Base-by-base conservation (phyloP, 352 stramenopile species). In the Phytophthora ramorum region DNA sequence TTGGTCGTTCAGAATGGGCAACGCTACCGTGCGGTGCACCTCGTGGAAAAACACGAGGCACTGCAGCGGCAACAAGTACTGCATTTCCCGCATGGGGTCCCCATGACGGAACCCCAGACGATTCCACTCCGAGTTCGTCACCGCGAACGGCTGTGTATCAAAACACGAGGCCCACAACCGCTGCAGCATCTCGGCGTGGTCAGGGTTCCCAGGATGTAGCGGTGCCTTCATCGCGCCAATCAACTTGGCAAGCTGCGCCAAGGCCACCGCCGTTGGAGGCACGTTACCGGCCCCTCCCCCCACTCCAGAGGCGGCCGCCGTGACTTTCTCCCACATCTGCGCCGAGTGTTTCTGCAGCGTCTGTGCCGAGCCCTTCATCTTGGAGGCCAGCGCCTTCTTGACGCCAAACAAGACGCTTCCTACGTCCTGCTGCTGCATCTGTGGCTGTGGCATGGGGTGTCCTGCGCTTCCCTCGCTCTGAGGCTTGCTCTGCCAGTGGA, bases 21-120 rank as follows among this genome's bases (percentile, higher is more conserved):
- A 64, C 24, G 83, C 84, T 8, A 84, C 69, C 6, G 75, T 86
- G 30, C 75, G 75, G 49, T 93, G 83, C 48, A 88, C 74, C 61
- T 93, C 85, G 46, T 88, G 81, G 66, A 96, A 96, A 59, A 90
- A 95, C 41, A 89, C 80, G 7, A 96, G 75, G 37, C 86, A 93
- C 61, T 96, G 85, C 43, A 96, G 63, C 3, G 83, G 81, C 17
- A 95, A 69, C 30, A 93, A 51, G 34, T 78, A 81, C 70, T 93
- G 84, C 17, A 94, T 72, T 57, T 93, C 87, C 7, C 71, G 59
- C 52, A 91, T 51, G 6, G 88, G 86, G 30, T 96, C 86, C 22
- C 85, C 81, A 50, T 83, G 71, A 37, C 72, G 76, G 40, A 96
- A 91, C 0, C 86, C 86, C 14, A 94, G 62, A 7, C 78, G 75